Conservation (phyloP, 1,139 yeast species). For the Torulaspora globosa region DNA sequence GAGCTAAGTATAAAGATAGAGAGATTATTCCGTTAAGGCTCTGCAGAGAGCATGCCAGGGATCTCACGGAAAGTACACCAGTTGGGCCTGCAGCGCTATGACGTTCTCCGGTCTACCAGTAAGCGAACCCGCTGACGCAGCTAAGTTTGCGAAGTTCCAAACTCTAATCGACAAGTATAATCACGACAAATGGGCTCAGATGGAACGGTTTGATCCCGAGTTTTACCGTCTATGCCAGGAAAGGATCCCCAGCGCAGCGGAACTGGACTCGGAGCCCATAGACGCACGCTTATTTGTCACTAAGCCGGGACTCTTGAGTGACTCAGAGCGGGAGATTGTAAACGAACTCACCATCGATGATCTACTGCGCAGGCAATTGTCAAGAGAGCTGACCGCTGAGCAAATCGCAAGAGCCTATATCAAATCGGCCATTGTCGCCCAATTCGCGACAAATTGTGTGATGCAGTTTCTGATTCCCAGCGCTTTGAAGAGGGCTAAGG, state of each 20-base stretch:
- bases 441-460: slow-evolving; percentile 56
- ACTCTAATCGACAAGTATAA: slow-evolving; percentile 25
- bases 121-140: slow-evolving; percentile 13
- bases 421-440: slow-evolving; percentile 47
- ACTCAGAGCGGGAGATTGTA: slow-evolving; percentile 37
- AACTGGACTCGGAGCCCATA: slow-evolving; percentile 38
- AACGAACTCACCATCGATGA: slow-evolving; percentile 40
- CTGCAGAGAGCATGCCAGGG: too few species aligned
- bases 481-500: slow-evolving; percentile 52
- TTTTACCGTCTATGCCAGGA: slow-evolving; percentile 28
- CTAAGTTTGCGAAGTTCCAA: slow-evolving; percentile 19
- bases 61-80: too few species aligned
- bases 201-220: slow-evolving; percentile 21
- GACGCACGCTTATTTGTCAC: slow-evolving; percentile 40
- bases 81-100: neutral
- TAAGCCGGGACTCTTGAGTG: slow-evolving; percentile 36
- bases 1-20: too few species aligned
- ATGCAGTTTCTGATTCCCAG: slow-evolving; percentile 55
- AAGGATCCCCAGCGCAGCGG: slow-evolving; percentile 27
- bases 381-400: slow-evolving; percentile 40
- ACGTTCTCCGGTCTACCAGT: slow-evolving; percentile 4
- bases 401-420: slow-evolving; percentile 51
- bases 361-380: slow-evolving; percentile 39
- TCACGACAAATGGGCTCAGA: slow-evolving; percentile 20
- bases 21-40: too few species aligned